phyloP scores from a whole-genome alignment of 768 basidiomycete genomes.

The Hypholoma sublateritium region DNA sequence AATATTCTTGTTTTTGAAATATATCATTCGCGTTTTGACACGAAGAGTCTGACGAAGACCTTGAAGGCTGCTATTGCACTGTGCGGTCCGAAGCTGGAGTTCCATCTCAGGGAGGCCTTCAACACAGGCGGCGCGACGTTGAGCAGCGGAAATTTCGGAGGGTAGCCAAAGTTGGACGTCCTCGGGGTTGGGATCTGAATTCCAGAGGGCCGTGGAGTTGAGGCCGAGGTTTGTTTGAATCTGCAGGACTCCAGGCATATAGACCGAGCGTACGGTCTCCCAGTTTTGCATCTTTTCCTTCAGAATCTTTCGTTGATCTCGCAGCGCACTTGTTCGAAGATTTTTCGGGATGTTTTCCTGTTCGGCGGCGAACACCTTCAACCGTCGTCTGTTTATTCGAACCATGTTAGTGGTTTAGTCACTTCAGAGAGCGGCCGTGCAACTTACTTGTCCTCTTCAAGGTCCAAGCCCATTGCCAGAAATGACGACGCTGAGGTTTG shows the following conservation, averaged over 20 bases:
- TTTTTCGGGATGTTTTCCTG: not conserved
- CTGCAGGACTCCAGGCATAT: too few relatives aligned
- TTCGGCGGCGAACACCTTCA: not conserved
- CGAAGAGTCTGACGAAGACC: too few relatives aligned
- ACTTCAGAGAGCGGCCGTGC: too few relatives aligned
- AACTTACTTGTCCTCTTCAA: conserved; percentile 7
- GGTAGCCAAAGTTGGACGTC: conserved; percentile 8
- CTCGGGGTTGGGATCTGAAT: conserved; percentile 1
- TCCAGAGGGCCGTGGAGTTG: not conserved
- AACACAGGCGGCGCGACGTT: not conserved
- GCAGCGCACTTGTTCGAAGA: not conserved
- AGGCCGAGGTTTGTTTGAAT: not conserved
- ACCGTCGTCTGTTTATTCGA: too few relatives aligned
- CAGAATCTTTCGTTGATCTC: not conserved
- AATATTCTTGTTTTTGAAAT: too few relatives aligned
- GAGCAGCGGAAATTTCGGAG: not conserved
- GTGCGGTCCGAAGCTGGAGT: too few relatives aligned
- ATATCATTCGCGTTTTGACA: too few relatives aligned
- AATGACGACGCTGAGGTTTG: not conserved
- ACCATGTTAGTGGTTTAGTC: not conserved
- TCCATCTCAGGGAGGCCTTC: too few relatives aligned
- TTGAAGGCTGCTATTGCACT: too few relatives aligned
- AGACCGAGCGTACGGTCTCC: too few relatives aligned
- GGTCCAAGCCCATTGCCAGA: not conserved
- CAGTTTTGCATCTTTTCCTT: too few relatives aligned